Percentiles rank a stretch among this genome's conserved stretches.
Conservation (phyloP, 345 rosid species). For the Ceriops tagal region DNA sequence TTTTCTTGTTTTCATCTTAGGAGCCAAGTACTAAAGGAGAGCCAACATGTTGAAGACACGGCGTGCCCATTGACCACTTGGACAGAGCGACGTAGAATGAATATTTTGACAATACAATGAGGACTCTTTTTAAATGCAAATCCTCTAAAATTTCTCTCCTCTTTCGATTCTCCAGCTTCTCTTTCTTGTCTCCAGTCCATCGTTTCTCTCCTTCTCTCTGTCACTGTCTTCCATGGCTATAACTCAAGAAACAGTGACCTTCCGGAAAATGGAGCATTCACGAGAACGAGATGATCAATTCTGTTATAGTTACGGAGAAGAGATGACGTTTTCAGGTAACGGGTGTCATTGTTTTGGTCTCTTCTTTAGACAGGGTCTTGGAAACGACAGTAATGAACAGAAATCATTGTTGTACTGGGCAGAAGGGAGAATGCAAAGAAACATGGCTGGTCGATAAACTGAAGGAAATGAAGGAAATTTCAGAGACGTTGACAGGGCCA, state of each 20-base stretch:
- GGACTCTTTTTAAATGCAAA: too few species aligned
- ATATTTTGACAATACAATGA: too few species aligned
- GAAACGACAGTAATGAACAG: not conserved
- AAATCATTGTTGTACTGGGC: constrained; percentile 12
- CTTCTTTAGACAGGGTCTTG: constrained; percentile 30
- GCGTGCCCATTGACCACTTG: too few species aligned
- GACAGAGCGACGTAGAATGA: too few species aligned
- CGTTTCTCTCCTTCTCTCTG: not conserved
- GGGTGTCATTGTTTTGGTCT: constrained; percentile 36
- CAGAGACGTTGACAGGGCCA: constrained; percentile 52
- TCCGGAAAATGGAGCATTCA: constrained; percentile 19
- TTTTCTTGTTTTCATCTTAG: too few species aligned
- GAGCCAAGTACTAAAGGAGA: too few species aligned
- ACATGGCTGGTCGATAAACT: constrained; percentile 35
- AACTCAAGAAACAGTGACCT: constrained; percentile 9
- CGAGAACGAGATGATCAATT: constrained; percentile 13
- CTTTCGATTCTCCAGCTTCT: too few species aligned
- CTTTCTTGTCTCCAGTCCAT: too few species aligned
- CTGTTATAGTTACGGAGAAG: not conserved
- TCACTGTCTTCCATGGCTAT: constrained; percentile 3
- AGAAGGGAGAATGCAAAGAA: constrained; percentile 12
- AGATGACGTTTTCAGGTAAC: not conserved
- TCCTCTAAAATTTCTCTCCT: too few species aligned
- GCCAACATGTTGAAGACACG: too few species aligned
- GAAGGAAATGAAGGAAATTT: constrained; percentile 39